These are phyloP conservation scores for Lunasporangiospora selenospora DNA, from an alignment of 192 early-diverging fungal genomes.

Conservation along the genomic window DNA sequence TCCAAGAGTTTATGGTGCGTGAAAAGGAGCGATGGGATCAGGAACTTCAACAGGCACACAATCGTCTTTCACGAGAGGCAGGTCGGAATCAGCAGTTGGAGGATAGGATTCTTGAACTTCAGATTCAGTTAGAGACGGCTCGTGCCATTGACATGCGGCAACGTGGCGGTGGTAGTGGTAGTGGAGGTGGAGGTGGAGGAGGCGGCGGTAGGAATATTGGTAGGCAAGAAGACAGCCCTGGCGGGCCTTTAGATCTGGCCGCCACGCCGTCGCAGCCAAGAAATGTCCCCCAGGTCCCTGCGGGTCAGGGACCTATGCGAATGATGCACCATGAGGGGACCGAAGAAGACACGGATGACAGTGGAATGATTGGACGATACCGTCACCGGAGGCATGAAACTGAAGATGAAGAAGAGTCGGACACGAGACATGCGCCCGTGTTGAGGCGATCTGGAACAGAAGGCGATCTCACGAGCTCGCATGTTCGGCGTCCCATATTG, in stretches of 20 bases:
- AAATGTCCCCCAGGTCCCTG: conserved; percentile 7
- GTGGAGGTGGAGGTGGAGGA: not conserved
- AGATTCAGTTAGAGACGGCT: conserved; percentile 30
- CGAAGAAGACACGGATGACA: conserved; percentile 29
- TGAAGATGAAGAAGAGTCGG: conserved; percentile 28
- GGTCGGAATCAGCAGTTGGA: conserved; percentile 35
- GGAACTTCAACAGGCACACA: conserved; percentile 38
- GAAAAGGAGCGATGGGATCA: conserved; percentile 46
- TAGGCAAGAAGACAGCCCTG: not conserved
- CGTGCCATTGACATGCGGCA: conserved; percentile 22
- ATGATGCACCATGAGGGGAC: conserved; percentile 12
- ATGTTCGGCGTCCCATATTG: too few species aligned
- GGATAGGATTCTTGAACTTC: conserved; percentile 39
- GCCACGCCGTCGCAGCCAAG: conserved; percentile 4
- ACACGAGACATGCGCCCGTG: too few species aligned
- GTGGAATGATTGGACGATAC: conserved; percentile 40
- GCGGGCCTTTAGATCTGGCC: not conserved
- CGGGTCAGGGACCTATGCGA: not conserved
- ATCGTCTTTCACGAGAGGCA: conserved; percentile 24
- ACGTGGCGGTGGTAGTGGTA: not conserved
- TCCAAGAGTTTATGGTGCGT: conserved; percentile 32
- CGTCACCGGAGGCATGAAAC: conserved; percentile 8
- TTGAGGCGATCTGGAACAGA: too few species aligned
- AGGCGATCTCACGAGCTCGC: too few species aligned
- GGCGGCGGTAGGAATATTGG: not conserved